These are phyloP conservation scores for Linnemannia elongata DNA, from an alignment of 192 early-diverging fungal species.

Conservation along the genomic window DNA sequence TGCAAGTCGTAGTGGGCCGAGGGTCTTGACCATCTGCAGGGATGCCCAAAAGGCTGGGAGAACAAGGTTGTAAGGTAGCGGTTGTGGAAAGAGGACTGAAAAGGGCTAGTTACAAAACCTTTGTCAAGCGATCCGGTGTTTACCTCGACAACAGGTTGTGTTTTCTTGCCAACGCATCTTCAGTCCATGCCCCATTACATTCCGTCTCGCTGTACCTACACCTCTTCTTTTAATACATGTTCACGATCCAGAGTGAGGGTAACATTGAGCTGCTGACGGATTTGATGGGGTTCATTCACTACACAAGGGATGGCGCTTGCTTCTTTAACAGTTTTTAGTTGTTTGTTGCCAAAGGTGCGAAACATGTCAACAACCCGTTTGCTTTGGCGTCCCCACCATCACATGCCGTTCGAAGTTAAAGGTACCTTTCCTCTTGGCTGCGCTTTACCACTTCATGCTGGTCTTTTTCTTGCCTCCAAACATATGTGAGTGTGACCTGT, in stretches of 20 bases:
- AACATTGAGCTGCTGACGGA: too few species aligned
- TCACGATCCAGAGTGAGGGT: too few species aligned
- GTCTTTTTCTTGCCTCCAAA: neutral
- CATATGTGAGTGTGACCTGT: neutral
- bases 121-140: constrained; percentile 3
- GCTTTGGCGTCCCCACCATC: neutral
- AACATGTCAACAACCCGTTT: too few species aligned
- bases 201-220: too few species aligned
- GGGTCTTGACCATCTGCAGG: neutral
- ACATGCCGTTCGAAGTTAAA: neutral
- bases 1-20: neutral
- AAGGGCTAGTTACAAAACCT: neutral
- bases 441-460: neutral
- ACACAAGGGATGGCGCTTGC: too few species aligned
- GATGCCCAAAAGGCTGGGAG: neutral
- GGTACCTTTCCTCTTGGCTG: neutral
- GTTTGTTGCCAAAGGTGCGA: too few species aligned
- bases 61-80: neutral
- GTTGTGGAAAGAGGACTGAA: neutral
- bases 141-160: neutral
- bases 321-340: too few species aligned
- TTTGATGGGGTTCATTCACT: too few species aligned
- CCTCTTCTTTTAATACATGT: too few species aligned
- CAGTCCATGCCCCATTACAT: too few species aligned
- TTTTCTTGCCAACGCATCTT: neutral